A percentile compares a stretch with the other conserved stretches of the same genome.
These are phyloP conservation scores for Thalassiosira livingstoniorum DNA, from an alignment of 352 stramenopile species.

Conservation along the genomic window DNA sequence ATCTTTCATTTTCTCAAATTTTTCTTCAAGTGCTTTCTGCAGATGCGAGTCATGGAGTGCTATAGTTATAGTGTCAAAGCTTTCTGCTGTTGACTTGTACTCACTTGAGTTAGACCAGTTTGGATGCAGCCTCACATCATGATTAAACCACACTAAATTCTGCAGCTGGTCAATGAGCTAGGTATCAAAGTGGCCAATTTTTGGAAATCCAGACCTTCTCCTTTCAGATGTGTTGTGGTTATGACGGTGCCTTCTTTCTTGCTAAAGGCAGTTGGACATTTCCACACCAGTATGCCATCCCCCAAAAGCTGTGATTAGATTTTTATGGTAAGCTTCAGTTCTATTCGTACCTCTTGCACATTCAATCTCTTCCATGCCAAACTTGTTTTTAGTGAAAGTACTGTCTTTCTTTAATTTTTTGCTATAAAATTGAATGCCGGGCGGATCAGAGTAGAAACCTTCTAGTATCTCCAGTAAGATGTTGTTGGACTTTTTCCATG, in stretches of 20 bases:
- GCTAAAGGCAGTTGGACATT: constrained; percentile 20
- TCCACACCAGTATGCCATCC: constrained; percentile 33
- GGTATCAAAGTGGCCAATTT: constrained; percentile 48
- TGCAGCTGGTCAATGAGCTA: constrained; percentile 57
- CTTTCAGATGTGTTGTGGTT: constrained; percentile 36
- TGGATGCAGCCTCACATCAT: constrained; percentile 32
- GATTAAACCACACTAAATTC: constrained; percentile 33
- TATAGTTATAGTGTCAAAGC: constrained; percentile 51
- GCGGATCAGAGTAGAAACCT: constrained; percentile 65
- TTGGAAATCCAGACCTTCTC: constrained; percentile 16
- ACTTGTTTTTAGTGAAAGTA: constrained; percentile 44
- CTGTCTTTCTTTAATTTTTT: not conserved
- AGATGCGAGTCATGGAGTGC: constrained; percentile 32
- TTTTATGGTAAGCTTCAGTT: constrained; percentile 46
- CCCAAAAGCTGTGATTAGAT: constrained; percentile 40
- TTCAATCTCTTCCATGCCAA: constrained; percentile 30
- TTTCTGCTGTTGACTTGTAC: constrained; percentile 47
- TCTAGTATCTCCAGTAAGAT: constrained; percentile 57
- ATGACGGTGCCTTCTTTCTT: constrained; percentile 22
- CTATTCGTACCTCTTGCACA: constrained; percentile 51
- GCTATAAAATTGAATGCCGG: constrained; percentile 40
- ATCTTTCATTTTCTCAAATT: too few species aligned
- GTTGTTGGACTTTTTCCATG: constrained; percentile 65
- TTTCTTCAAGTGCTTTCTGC: constrained; percentile 15
- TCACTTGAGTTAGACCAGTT: constrained; percentile 56